phyloP scores from a whole-genome alignment of 345 rosid species.

The Gossypium anomalum region DNA sequence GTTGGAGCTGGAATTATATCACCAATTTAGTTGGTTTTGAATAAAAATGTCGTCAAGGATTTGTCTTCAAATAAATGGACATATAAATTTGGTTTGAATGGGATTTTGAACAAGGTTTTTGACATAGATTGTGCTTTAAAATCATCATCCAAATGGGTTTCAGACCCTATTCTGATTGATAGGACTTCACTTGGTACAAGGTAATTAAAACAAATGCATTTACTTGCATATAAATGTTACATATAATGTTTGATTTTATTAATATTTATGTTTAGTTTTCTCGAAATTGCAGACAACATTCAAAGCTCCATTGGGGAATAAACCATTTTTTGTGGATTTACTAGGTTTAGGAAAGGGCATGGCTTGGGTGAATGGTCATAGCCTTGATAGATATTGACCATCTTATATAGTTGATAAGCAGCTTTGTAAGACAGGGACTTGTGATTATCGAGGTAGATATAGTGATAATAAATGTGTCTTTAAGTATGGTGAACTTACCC shows the following conservation, averaged over 20 bases:
- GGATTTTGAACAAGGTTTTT: conserved; percentile 16
- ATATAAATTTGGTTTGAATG: conserved; percentile 38
- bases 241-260: background rate
- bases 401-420: conserved; percentile 1
- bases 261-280: background rate
- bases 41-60: background rate
- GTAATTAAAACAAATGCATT: conserved; percentile 16
- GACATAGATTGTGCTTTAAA: background rate
- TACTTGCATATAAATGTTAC: background rate
- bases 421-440: conserved; percentile 15
- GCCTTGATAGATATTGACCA: conserved; percentile 36
- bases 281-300: conserved; percentile 25
- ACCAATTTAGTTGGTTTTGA: conserved; percentile 29
- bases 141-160: conserved; percentile 11
- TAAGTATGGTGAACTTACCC: conserved; percentile 33
- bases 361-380: conserved; percentile 36
- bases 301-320: conserved; percentile 29
- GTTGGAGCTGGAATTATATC: conserved; percentile 24
- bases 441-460: conserved; percentile 32
- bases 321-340: conserved; percentile 37
- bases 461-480: conserved; percentile 10
- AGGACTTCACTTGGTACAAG: conserved; percentile 44
- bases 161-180: conserved; percentile 8
- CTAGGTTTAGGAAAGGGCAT: conserved; percentile 40
- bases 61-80: conserved; percentile 31